These are phyloP conservation scores for Citrus maxima DNA, from an alignment of 345 rosid species.

Conservation along the genomic window DNA sequence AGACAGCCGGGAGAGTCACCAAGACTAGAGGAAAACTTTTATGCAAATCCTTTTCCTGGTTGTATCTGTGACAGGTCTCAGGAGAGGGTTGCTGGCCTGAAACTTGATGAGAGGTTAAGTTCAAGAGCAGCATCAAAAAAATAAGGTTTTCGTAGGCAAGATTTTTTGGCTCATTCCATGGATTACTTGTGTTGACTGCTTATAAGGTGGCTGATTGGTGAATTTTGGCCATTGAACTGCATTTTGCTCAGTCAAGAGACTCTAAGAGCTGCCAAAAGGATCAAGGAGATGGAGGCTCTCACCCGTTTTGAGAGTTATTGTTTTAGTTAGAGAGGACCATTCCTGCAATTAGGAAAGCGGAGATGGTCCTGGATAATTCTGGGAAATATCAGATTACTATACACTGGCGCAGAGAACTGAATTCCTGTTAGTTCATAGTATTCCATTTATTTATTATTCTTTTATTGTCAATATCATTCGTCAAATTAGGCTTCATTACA, in stretches of 20 bases:
- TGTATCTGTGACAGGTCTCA: slow-evolving; percentile 62
- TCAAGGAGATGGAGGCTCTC: slow-evolving; percentile 10
- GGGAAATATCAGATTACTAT: slow-evolving; percentile 23
- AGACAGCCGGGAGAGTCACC: slow-evolving; percentile 66
- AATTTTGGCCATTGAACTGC: slow-evolving; percentile 9
- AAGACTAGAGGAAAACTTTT: slow-evolving; percentile 84
- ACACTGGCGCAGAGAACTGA: slow-evolving; percentile 4
- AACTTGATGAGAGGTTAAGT: slow-evolving; percentile 29
- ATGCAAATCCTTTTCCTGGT: slow-evolving; percentile 87
- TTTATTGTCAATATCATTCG: slow-evolving; percentile 2
- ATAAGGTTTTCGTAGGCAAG: slow-evolving; percentile 14
- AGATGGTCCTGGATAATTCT: slow-evolving; percentile 14
- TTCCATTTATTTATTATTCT: slow-evolving; percentile 33
- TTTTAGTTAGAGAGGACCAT: slow-evolving; percentile 4
- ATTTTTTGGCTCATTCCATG: slow-evolving; percentile 1
- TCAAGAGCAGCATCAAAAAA: slow-evolving; percentile 28
- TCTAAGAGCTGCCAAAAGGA: slow-evolving; percentile 13
- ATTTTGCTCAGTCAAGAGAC: slow-evolving; percentile 5
- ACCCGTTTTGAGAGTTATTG: not conserved
- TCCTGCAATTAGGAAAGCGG: slow-evolving; percentile 13
- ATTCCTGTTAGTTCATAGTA: slow-evolving; percentile 5
- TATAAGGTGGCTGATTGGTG: not conserved
- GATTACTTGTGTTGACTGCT: slow-evolving; percentile 7
- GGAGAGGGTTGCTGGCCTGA: slow-evolving; percentile 20
- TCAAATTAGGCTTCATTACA: slow-evolving; percentile 7